Conservation (phyloP, 2,329 filamentous ascomycete genomes). For the Bipolaris zeicola region DNA sequence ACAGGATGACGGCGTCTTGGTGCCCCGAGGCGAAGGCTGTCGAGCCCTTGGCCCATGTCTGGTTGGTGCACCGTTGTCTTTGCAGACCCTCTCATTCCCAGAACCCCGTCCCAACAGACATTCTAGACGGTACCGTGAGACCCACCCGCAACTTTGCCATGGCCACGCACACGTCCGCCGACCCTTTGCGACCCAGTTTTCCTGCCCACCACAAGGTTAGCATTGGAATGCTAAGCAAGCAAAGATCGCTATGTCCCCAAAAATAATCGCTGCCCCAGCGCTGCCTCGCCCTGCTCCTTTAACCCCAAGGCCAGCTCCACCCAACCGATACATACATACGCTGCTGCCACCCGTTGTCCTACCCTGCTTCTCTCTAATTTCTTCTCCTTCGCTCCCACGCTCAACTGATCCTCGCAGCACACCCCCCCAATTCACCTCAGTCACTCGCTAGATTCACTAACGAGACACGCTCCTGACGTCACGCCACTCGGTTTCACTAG, state of each 20-base stretch:
- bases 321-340: conserved; percentile 11
- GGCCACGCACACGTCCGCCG: conserved; percentile 11
- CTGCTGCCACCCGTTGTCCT: conserved; percentile 1
- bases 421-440: not conserved
- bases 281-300: conserved; percentile 15
- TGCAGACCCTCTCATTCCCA: conserved; percentile 1
- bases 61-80: conserved; percentile 6
- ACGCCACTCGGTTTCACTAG: conserved; percentile 7
- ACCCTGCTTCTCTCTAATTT: not conserved
- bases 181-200: conserved; percentile 27
- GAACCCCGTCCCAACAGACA: conserved; percentile 23
- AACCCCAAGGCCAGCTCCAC: conserved; percentile 19
- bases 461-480: conserved; percentile 11
- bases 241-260: conserved; percentile 28
- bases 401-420: not conserved
- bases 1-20: conserved; percentile 5
- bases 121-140: conserved; percentile 11
- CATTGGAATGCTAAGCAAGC: conserved; percentile 19
- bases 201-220: conserved; percentile 14
- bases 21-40: not conserved
- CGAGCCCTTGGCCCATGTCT: not conserved
- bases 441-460: conserved; percentile 9
- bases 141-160: conserved; percentile 19
- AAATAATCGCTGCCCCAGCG: conserved; percentile 20
- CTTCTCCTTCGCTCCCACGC: not conserved